Base-by-base conservation (phyloP, 106 monocot species). In the Alisma plantagoaquatica region DNA sequence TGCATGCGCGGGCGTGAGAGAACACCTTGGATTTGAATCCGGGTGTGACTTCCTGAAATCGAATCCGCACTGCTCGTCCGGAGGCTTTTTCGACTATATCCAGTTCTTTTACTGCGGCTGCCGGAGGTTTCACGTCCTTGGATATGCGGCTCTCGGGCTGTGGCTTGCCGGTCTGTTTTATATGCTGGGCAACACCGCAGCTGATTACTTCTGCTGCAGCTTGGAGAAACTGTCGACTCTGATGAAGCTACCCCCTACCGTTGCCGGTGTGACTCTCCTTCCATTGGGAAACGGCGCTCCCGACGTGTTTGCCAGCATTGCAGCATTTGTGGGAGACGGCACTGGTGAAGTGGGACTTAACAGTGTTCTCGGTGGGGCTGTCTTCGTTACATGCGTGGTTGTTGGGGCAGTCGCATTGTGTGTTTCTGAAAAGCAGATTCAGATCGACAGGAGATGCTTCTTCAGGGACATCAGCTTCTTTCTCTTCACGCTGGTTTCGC, bases 271-370 rank as follows among this genome's bases (percentile, higher is more conserved):
- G 15, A 84, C 94, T 7, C 81, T 96, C 15, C 80, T 96, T 67
- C 94, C 94, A 0, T 62, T 96, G 19, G 94, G 94, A 11, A 96
- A 96, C 57, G 94, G 94, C 2, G 88, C 94, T 27, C 94, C 94
- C 1, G 88, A 96, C 65, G 94, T 96, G 29, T 96, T 96, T 43
- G 75, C 84, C 1, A 96, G 88, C 56, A 89, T 89, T 27, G 94
- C 88, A 0, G 88, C 94, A 1, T 88, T 89, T 46, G 49, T 96
- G n/a, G 87, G 94, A 1, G 72, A 58, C 2, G 84, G 70, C 4
- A 70, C 75, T 35, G 81, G 94, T 7, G 88, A 96, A 21, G 88
- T 96, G 24, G 94, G 88, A 41, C 54, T 96, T 26, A 96, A 96
- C 29, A 81, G 88, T 31, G 94, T 96, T 33, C 51, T 96, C 32